phyloP scores from a whole-genome alignment of 2,329 filamentous ascomycete genomes.

The Botrytis squamosa region DNA sequence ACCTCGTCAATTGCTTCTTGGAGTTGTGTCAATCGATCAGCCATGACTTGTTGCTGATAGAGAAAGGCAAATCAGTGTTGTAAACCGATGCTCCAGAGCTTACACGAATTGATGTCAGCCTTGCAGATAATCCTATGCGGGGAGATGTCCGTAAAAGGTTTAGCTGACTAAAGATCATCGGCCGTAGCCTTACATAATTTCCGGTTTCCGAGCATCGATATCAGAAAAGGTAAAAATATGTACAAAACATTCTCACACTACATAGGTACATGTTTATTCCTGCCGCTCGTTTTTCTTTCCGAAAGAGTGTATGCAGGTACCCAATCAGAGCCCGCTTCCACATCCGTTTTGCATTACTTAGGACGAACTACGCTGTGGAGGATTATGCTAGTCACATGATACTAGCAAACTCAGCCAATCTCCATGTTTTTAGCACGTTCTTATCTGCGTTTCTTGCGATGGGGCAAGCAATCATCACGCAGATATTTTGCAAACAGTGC shows the following conservation, averaged over 20 bases:
- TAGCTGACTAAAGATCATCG: neutral
- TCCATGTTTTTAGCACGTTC: constrained; percentile 30
- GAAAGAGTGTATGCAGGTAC: constrained; percentile 9
- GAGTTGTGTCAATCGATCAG: constrained; percentile 76
- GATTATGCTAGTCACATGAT: constrained; percentile 20
- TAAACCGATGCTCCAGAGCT: constrained; percentile 1
- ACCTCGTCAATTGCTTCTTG: constrained; percentile 85
- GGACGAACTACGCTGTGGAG: neutral
- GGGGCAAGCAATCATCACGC: constrained; percentile 27
- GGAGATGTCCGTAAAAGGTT: neutral
- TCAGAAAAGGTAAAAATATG: neutral
- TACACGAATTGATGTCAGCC: constrained; percentile 3
- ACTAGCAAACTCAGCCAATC: constrained; percentile 15
- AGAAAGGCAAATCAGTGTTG: constrained; percentile 2
- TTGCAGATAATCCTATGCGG: constrained; percentile 3
- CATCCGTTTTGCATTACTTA: constrained; percentile 9
- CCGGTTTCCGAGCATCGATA: constrained; percentile 3
- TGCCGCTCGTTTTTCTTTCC: neutral
- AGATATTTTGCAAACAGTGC: constrained; percentile 32
- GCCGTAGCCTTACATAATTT: constrained; percentile 11
- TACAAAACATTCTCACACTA: neutral
- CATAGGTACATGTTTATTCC: neutral
- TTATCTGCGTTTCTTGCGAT: constrained; percentile 27
- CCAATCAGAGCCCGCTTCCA: neutral
- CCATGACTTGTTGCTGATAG: constrained; percentile 48